Percentiles rank a stretch among this genome's conserved stretches.
phyloP scores from a whole-genome alignment of 805 yeast species.

The Nakazawaea wickerhamii region DNA sequence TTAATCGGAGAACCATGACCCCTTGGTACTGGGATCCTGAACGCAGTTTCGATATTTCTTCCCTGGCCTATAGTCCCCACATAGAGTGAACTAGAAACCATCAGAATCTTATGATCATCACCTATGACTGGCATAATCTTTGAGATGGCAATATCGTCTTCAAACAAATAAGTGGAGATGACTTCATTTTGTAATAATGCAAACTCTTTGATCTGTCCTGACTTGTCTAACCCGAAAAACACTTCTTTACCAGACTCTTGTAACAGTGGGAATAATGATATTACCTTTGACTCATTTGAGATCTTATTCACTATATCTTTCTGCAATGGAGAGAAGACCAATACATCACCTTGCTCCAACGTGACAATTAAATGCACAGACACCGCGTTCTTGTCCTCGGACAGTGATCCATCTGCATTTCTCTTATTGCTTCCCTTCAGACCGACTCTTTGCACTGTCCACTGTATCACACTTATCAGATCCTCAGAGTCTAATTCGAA shows the following conservation, averaged over 20 bases:
- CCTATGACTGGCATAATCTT: slow-evolving; percentile 23
- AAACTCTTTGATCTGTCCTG: slow-evolving; percentile 21
- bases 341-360: slow-evolving; percentile 32
- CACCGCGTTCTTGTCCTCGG: background rate
- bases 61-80: slow-evolving; percentile 24
- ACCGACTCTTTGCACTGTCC: slow-evolving; percentile 32
- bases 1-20: slow-evolving; percentile 28
- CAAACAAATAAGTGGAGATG: slow-evolving; percentile 17
- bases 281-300: slow-evolving; percentile 24
- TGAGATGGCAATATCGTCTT: slow-evolving; percentile 17
- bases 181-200: slow-evolving; percentile 20
- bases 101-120: slow-evolving; percentile 22
- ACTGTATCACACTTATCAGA: slow-evolving; percentile 28
- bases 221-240: slow-evolving; percentile 25
- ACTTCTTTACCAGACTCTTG: slow-evolving; percentile 21
- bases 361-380: slow-evolving; percentile 27
- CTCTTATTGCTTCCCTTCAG: background rate
- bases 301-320: slow-evolving; percentile 34
- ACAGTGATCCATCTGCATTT: background rate
- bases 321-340: slow-evolving; percentile 38
- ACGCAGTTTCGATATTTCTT: slow-evolving; percentile 23
- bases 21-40: slow-evolving; percentile 29
- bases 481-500: slow-evolving; percentile 39
- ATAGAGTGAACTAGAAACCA: slow-evolving; percentile 25
- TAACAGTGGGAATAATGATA: slow-evolving; percentile 22